Conservation (phyloP, 2,329 filamentous ascomycete genomes). For the Alternaria sp. region DNA sequence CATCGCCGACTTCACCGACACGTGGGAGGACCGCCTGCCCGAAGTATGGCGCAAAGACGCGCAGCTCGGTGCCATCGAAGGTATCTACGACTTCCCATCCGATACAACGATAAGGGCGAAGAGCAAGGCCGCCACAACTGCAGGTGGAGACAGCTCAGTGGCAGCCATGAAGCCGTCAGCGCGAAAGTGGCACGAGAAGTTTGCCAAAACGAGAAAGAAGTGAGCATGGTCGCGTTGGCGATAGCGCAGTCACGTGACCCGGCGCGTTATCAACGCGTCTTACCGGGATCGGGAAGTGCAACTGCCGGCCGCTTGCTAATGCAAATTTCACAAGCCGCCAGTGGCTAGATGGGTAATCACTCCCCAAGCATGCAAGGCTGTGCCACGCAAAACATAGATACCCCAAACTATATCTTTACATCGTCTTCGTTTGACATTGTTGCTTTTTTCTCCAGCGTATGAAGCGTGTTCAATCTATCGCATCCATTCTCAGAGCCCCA, state of each 20-base stretch:
- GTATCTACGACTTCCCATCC: constrained; percentile 40
- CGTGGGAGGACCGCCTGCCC: constrained; percentile 48
- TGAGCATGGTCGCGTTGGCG: constrained; percentile 9
- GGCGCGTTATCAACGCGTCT: constrained; percentile 9
- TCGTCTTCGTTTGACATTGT: not conserved
- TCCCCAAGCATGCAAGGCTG: constrained; percentile 2
- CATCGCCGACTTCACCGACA: constrained; percentile 44
- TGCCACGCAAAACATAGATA: constrained; percentile 13
- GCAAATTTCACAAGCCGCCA: constrained; percentile 19
- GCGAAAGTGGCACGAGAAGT: constrained; percentile 51
- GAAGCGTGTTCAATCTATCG: constrained; percentile 7
- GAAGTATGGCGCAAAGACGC: constrained; percentile 46
- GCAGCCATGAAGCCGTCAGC: constrained; percentile 34
- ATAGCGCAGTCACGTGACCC: constrained; percentile 10
- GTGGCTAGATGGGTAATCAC: constrained; percentile 26
- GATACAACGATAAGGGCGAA: constrained; percentile 41
- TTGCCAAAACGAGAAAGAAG: constrained; percentile 42
- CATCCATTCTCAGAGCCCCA: constrained; percentile 1
- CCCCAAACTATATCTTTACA: not conserved
- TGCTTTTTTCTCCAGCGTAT: constrained; percentile 3
- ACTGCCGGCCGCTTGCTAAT: constrained; percentile 25
- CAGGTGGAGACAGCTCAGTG: constrained; percentile 7
- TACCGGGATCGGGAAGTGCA: constrained; percentile 12
- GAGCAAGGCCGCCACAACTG: constrained; percentile 7
- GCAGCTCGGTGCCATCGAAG: constrained; percentile 41